These are phyloP conservation scores for Cystofilobasidium bisporidii DNA, from an alignment of 768 basidiomycete genomes.

Conservation along the genomic window DNA sequence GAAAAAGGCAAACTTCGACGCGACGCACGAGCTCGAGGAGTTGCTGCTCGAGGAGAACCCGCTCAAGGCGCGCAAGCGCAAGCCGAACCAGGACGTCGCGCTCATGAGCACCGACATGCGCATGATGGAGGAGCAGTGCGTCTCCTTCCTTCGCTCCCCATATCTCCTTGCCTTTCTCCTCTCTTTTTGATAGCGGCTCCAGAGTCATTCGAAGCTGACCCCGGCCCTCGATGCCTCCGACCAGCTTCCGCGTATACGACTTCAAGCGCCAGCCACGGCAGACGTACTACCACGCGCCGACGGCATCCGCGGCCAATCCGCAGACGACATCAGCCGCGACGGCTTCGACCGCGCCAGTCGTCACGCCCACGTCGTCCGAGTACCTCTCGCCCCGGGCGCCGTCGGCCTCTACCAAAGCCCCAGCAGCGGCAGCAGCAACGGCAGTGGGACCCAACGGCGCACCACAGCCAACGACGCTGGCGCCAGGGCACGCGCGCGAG, in stretches of 20 bases:
- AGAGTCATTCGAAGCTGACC: not conserved
- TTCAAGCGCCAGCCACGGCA: constrained; percentile 84
- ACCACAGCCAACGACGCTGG: not conserved
- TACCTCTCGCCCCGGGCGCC: constrained; percentile 1
- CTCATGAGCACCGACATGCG: constrained; percentile 82
- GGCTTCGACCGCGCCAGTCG: constrained; percentile 26
- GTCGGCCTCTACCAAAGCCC: not conserved
- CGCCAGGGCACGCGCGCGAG: not conserved
- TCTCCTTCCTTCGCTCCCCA: not conserved
- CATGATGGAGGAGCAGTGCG: constrained; percentile 95
- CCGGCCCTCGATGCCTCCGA: not conserved
- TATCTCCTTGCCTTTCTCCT: constrained; percentile 8
- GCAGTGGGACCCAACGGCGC: too few species aligned
- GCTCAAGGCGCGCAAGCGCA: constrained; percentile 84
- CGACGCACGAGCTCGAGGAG: constrained; percentile 95
- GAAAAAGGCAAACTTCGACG: constrained; percentile 99
- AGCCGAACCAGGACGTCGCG: constrained; percentile 77
- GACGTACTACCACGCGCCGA: constrained; percentile 68
- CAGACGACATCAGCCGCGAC: constrained; percentile 32
- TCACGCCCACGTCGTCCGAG: constrained; percentile 17
- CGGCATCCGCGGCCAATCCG: not conserved
- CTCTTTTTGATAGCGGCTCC: too few species aligned
- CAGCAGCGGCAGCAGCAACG: not conserved
- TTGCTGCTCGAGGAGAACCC: constrained; percentile 92
- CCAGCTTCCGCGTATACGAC: constrained; percentile 81